Conservation (phyloP, 225 moss, liverwort and hornwort genomes). For the Marchantia paleacea region DNA sequence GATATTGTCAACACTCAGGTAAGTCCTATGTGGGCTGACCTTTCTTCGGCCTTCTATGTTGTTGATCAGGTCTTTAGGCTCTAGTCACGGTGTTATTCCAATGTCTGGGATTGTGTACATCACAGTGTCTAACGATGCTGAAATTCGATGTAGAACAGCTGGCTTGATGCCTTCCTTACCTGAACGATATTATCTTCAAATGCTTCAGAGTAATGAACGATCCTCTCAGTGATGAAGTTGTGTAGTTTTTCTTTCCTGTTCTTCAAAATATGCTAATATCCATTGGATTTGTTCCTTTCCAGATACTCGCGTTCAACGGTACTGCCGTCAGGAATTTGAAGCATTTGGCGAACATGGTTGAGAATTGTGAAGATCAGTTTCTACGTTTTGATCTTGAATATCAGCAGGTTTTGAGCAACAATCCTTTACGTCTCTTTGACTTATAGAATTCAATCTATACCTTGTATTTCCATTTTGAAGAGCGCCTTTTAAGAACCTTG, state of each 20-base stretch:
- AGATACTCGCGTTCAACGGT: slow-evolving; percentile 93
- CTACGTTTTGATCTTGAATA: slow-evolving; percentile 97
- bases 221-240: too few relatives aligned
- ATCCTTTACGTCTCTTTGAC: not conserved
- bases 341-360: slow-evolving; percentile 96
- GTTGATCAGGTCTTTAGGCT: not conserved
- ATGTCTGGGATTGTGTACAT: not conserved
- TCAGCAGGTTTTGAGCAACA: slow-evolving; percentile 61
- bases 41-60: not conserved
- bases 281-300: slow-evolving; percentile 6
- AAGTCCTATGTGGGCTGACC: not conserved
- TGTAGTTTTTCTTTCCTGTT: not conserved
- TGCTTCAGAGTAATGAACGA: too few relatives aligned
- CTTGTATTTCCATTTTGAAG: not conserved
- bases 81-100: not conserved
- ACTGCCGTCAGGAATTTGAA: slow-evolving; percentile 88
- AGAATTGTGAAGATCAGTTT: slow-evolving; percentile 81
- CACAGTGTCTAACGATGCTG: too few relatives aligned
- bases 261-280: too few relatives aligned
- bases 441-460: not conserved
- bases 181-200: too few relatives aligned
- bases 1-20: slow-evolving; percentile 99
- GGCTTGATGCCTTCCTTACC: too few relatives aligned
- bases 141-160: too few relatives aligned
- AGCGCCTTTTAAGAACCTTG: not conserved